Base-by-base conservation (phyloP, 257 asterid species). In the Misopates orontium region DNA sequence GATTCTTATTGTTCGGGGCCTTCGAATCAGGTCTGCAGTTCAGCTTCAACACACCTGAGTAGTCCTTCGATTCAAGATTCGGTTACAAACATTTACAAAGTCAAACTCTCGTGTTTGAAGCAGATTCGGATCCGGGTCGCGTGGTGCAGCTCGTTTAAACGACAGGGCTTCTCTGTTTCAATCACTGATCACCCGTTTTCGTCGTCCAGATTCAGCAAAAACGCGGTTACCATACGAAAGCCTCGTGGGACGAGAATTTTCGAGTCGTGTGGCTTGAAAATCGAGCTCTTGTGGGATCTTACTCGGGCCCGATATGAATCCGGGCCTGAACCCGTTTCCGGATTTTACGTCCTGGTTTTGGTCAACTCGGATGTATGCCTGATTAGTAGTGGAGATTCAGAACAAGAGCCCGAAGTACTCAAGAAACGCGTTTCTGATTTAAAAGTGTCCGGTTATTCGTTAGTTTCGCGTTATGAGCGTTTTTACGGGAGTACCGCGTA, bases 261-360 rank as follows among this genome's bases (percentile, higher is more conserved):
- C 69, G 82, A 82, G 6, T 80, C 73, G 8, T 62, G 70, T 54
- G 22, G 73, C 22, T 71, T 71, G 64, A 75, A 16, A 42, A 36
- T 84, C 10, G 85, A 84, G 40, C 77, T 87, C 9, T 39, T 72
- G 3, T 92, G 98, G 98, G 98, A 89, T 81, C 80, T 89, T 7
- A 76, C 79, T 2, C 67, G 69, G 3, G 91, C 96, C 0, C 32
- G 52, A 17, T 92, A 78, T 31, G 81, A 58, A 0, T 9, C 74
- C 5, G 89, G 97, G 4, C 96, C 97, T 0, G 97, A 89, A 59
- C 97, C 97, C 9, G 50, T 72, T 21, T 21, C 53, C n/a, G 82
- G 88, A 1, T 92, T 68, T 54, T 82, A 81, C 39, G 65, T 92
- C 0, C 62, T 65, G 59, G 73, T 85, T 36, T 28, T 77, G 12